Percentiles rank a stretch among this genome's conserved stretches.
Conservation (phyloP, 2,329 filamentous ascomycete species). For the Cladophialophora exuberans region DNA sequence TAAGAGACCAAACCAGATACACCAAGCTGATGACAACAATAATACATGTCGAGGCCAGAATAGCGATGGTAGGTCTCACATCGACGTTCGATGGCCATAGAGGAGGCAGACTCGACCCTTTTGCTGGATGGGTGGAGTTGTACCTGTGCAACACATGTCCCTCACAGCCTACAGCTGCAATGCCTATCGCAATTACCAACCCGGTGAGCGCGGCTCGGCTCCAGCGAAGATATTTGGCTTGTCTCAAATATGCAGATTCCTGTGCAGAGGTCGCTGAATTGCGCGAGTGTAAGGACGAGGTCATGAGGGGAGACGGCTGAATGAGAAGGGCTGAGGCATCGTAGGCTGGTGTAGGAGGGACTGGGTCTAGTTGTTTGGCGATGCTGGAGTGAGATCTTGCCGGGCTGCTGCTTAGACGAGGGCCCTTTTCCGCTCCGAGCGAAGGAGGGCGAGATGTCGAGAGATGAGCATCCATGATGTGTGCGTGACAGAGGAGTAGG, state of each 20-base stretch:
- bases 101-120: slow-evolving; percentile 37
- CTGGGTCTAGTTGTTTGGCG: slow-evolving; percentile 16
- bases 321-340: slow-evolving; percentile 24
- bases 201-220: slow-evolving; percentile 40
- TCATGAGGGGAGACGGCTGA: slow-evolving; percentile 25
- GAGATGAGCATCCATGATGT: too few species aligned
- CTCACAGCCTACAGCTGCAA: slow-evolving; percentile 42
- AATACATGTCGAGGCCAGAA: slow-evolving; percentile 43
- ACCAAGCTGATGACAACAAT: slow-evolving; percentile 39
- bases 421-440: slow-evolving; percentile 8
- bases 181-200: slow-evolving; percentile 37
- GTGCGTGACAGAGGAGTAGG: background rate
- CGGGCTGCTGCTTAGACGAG: slow-evolving; percentile 4
- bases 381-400: slow-evolving; percentile 14
- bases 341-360: slow-evolving; percentile 12
- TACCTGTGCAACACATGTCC: slow-evolving; percentile 45
- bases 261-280: slow-evolving; percentile 29
- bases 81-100: slow-evolving; percentile 50
- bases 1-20: slow-evolving; percentile 17
- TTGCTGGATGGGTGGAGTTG: slow-evolving; percentile 41
- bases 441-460: slow-evolving; percentile 11
- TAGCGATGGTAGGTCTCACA: slow-evolving; percentile 43
- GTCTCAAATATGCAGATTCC: slow-evolving; percentile 29
- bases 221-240: slow-evolving; percentile 37
- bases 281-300: slow-evolving; percentile 30